Percentiles rank a stretch among this genome's conserved stretches.
These are phyloP conservation scores for Lentinus tigrinus DNA, from an alignment of 768 basidiomycete species.

Conservation along the genomic window DNA sequence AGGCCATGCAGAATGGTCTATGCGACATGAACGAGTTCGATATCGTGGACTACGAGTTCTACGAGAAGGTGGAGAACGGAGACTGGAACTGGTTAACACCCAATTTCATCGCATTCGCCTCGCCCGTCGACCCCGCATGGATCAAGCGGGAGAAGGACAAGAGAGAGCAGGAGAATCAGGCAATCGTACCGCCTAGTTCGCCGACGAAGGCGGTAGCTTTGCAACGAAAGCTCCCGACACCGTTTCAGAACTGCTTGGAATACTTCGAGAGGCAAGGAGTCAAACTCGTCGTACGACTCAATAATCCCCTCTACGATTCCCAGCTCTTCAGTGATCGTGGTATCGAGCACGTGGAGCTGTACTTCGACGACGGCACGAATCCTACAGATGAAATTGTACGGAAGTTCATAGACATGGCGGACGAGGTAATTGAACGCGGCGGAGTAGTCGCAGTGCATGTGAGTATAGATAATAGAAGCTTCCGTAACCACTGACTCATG, in stretches of 20 bases:
- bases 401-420: slow-evolving; percentile 84
- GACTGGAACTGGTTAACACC: slow-evolving; percentile 97
- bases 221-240: slow-evolving; percentile 73
- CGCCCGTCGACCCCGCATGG: slow-evolving; percentile 80
- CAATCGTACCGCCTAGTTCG: slow-evolving; percentile 14
- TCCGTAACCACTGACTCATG: slow-evolving; percentile 8
- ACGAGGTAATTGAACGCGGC: slow-evolving; percentile 71
- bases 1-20: slow-evolving; percentile 86
- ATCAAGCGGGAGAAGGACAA: slow-evolving; percentile 74
- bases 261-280: slow-evolving; percentile 88
- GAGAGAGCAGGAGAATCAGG: slow-evolving; percentile 37
- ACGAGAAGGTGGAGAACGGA: slow-evolving; percentile 93
- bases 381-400: slow-evolving; percentile 94
- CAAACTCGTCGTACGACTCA: slow-evolving; percentile 90
- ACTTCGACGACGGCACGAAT: slow-evolving; percentile 98
- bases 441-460: slow-evolving; percentile 90
- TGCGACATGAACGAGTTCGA: slow-evolving; percentile 95
- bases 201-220: slow-evolving; percentile 45
- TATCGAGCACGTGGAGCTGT: slow-evolving; percentile 87
- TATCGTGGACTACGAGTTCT: slow-evolving; percentile 89
- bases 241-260: slow-evolving; percentile 88
- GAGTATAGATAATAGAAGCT: slow-evolving; percentile 31
- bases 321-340: slow-evolving; percentile 79
- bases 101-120: slow-evolving; percentile 91
- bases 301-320: slow-evolving; percentile 89